Percentiles rank a stretch among this genome's conserved stretches.
phyloP scores from a whole-genome alignment of 2,329 filamentous ascomycete species.

The Beauveria rudraprayagi region DNA sequence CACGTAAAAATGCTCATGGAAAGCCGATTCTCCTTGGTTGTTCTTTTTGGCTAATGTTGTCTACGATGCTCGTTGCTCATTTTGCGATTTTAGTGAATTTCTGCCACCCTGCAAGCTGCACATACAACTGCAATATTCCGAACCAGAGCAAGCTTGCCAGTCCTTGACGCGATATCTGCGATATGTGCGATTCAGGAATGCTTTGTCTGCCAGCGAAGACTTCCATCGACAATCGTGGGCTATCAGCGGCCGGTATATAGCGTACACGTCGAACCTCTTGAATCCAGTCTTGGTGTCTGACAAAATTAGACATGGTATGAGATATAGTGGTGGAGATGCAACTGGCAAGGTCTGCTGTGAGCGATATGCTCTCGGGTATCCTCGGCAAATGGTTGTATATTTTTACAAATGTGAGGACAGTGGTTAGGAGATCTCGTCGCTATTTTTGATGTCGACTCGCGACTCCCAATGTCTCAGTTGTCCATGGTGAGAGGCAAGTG shows the following conservation, averaged over 20 bases:
- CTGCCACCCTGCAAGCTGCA: constrained; percentile 9
- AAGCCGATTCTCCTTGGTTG: constrained; percentile 50
- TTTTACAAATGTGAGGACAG: background rate
- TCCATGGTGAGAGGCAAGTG: background rate
- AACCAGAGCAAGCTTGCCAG: constrained; percentile 58
- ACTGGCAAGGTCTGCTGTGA: background rate
- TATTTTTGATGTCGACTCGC: background rate
- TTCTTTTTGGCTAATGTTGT: constrained; percentile 49
- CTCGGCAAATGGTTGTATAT: background rate
- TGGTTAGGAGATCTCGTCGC: background rate
- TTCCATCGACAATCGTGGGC: constrained; percentile 44
- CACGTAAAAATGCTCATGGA: constrained; percentile 54
- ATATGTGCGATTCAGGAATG: constrained; percentile 52
- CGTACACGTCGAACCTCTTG: constrained; percentile 55
- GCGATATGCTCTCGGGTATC: background rate
- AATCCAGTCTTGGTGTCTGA: constrained; percentile 58
- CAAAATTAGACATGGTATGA: constrained; percentile 20
- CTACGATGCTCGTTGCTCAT: constrained; percentile 56
- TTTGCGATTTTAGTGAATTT: constrained; percentile 27
- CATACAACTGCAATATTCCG: constrained; percentile 68
- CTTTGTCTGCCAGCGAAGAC: constrained; percentile 46
- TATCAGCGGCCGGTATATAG: constrained; percentile 61
- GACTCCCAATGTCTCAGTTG: background rate
- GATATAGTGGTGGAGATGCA: background rate
- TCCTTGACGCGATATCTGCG: constrained; percentile 59